phyloP scores from a whole-genome alignment of 1,139 yeast species.

The Zygotorulaspora mrakii region DNA sequence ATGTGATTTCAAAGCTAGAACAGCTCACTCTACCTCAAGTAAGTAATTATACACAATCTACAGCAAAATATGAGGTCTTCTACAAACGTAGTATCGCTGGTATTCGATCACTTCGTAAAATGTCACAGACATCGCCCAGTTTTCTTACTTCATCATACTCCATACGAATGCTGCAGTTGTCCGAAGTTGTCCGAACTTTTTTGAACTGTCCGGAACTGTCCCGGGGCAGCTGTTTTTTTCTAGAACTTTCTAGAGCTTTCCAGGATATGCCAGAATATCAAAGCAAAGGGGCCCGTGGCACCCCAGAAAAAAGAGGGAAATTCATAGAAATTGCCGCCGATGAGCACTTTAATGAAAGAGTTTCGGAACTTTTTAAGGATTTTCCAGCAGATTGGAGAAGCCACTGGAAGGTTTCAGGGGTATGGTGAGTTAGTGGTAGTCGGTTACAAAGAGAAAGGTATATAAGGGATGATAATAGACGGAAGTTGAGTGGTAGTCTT shows the following conservation, averaged over 20 bases:
- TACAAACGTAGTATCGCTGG: too few species aligned
- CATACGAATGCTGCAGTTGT: too few species aligned
- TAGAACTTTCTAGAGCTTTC: conserved; percentile 6
- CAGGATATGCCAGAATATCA: neutral
- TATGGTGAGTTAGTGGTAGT: too few species aligned
- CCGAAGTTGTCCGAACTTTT: neutral
- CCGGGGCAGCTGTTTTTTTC: conserved; percentile 1
- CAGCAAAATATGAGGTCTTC: too few species aligned
- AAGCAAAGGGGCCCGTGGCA: conserved; percentile 11
- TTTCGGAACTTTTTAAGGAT: conserved; percentile 2
- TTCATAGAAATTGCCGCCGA: conserved; percentile 2
- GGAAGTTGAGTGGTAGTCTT: neutral
- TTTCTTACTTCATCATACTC: too few species aligned
- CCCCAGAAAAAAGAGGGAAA: neutral
- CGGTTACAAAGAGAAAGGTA: conserved; percentile 1
- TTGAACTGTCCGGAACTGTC: too few species aligned
- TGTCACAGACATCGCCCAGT: too few species aligned
- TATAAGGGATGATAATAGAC: conserved; percentile 1
- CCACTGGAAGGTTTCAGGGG: conserved; percentile 5
- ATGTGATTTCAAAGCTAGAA: too few species aligned
- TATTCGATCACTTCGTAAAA: too few species aligned
- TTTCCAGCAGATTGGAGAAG: conserved; percentile 3
- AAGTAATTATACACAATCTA: too few species aligned
- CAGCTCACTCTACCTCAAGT: too few species aligned
- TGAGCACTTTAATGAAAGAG: conserved; percentile 1